Conservation (phyloP, 352 stramenopile genomes). For the Phytophthora nicotianae region DNA sequence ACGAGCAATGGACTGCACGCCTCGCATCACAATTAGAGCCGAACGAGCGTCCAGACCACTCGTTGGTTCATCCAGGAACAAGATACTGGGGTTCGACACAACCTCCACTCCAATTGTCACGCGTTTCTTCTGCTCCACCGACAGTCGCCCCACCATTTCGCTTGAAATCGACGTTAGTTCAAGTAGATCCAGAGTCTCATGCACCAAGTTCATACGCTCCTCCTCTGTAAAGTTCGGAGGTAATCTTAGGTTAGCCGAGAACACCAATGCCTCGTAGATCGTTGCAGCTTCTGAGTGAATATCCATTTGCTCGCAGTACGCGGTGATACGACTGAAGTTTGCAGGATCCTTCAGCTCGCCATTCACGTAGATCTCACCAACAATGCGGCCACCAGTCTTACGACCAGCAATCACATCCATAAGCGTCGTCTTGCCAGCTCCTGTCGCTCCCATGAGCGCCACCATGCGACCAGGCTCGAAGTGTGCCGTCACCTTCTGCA, state of each 20-base stretch:
- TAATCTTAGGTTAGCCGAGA: conserved; percentile 85
- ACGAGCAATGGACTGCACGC: conserved; percentile 82
- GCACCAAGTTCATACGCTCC: conserved; percentile 51
- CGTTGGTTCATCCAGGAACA: conserved; percentile 95
- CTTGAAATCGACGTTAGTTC: conserved; percentile 44
- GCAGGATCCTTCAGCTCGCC: conserved; percentile 77
- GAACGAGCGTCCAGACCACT: conserved; percentile 89
- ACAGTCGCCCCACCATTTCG: conserved; percentile 57
- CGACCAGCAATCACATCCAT: conserved; percentile 61
- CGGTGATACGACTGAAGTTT: conserved; percentile 82
- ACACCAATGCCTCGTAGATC: conserved; percentile 86
- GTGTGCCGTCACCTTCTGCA: conserved; percentile 46
- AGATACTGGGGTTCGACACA: conserved; percentile 91
- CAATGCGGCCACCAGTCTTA: conserved; percentile 62
- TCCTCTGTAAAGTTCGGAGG: conserved; percentile 42
- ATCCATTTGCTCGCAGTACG: conserved; percentile 94
- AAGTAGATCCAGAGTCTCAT: conserved; percentile 58
- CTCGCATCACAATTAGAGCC: conserved; percentile 16
- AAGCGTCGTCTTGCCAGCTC: conserved; percentile 63
- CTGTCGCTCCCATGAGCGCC: conserved; percentile 58
- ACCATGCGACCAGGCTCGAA: conserved; percentile 35
- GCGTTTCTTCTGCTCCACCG: conserved; percentile 93
- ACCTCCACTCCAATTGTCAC: conserved; percentile 93
- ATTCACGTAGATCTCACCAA: conserved; percentile 87
- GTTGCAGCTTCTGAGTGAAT: conserved; percentile 91